Base-by-base conservation (phyloP, 2,329 filamentous ascomycete genomes). In the Capronia americana region DNA sequence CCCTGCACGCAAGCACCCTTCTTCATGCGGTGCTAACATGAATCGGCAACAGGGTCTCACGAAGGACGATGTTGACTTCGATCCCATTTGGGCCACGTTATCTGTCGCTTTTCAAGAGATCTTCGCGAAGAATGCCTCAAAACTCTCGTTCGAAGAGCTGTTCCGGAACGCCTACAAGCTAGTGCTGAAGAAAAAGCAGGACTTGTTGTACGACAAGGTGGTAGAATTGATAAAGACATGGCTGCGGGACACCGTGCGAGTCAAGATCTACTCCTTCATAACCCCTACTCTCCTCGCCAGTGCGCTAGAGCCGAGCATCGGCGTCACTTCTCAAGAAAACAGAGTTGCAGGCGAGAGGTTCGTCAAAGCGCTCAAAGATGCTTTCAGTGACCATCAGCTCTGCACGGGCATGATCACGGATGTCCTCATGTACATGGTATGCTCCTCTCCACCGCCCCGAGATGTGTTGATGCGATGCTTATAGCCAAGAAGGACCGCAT, bases 331-430 rank as follows among this genome's bases (percentile, higher is more conserved):
- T 17, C 91, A 91, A 72, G 93, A 97, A 79, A 87, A 91, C 63
- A 85, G 92, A 55, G 86, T 90, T 51, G 90, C 91, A 41, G 93
- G 93, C 56, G 93, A 97, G 78, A 89, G 86, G 74, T 96, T 98
- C 70, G 79, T 99, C 65, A 87, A 87, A 63, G 90, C 88, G 0
- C 78, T 98, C 14, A 90, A 90, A 72, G 84, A 88, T 65, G 88
- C 89, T 2, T 99, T 93, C 92, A 88, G 93, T 67, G 91, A 96
- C 69, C 93, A 99, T 75, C 92, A 93, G 75, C 87, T 91, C 64
- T 93, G 91, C 53, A 97, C 97, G 92, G 93, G 92, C 75, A 98
- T 98, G 67, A 90, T 92, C 58, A 93, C 93, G 3, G 95, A 98
- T 77, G 92, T 98, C 34, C 84, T 98, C 59, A 97, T 98, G 93